Evolutionary conservation across 108 stramenopile genomes (phyloP), one percentile per base, ranked within the genome.

Genomic region (Pseudonitzschia pungens): DNA sequence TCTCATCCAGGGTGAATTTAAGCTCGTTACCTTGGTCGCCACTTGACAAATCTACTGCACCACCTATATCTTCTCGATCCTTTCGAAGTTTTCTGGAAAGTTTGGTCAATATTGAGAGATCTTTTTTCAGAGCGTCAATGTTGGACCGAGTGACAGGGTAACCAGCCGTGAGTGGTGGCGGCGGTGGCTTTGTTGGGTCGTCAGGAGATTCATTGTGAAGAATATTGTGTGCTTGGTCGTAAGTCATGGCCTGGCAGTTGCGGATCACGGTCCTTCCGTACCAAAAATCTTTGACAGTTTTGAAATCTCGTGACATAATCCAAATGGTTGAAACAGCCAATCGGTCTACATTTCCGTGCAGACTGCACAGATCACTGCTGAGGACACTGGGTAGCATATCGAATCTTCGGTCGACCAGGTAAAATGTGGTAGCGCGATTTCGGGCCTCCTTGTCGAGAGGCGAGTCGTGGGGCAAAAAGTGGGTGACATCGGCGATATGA

Each of bases 401-500:
- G 70, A 94, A 86, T 21, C 96, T 70, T 29, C 87, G 77, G 29
- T 96, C 92, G 14, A 93, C 89, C 27, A 96, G 84, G 70, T 96
- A 96, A 28, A 94, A 92, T 29, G 96, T 93, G 12, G 96, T 96
- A n/a, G 80, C 86, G 43, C 95, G 79, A 27, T 48, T 54, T 64
- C 80, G 80, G 1, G 95, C 95, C 70, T 96, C 92, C 14, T 67
- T 57, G 64, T 96, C 94, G 15, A 96, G 77, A 4, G 92, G 69
- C 33, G 87, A 86, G 59, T 86, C 86, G 32, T 83, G 83, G 16
- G 55, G 65, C 0, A 96, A 87, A 70, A 96, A 96, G 50, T 95
- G 73, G 5, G 89, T 82, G 5, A 96, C 96, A 73, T 96, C 96
- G 0, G 96, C 96, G 80, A 96, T 96, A 72, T 96, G 96, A 41